Evolutionary conservation across 805 yeast species (phyloP), one percentile per base, ranked within the genome.

Genomic region (Cyberlindnera euphorbiiphila): DNA sequence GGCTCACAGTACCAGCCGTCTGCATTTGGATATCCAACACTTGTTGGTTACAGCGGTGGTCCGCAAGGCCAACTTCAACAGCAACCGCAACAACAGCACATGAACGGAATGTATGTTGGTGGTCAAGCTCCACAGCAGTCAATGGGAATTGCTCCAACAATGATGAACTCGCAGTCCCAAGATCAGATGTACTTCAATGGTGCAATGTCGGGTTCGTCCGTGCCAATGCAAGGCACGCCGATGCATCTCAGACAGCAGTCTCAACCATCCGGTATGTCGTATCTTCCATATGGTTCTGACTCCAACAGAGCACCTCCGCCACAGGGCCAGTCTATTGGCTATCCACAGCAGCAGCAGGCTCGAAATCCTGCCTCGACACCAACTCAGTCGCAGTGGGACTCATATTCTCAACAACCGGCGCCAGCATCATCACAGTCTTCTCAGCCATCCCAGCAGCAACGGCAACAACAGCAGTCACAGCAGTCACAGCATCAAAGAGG

Each of bases 401-500:
- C 24, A 8, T 21, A 21, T 21, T 8, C 11, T 21, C 24, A 21
- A 11, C 24, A 21, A 21, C 24, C 8, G 24, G 10, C 24, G 11
- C 24, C 24, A 21, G 10, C 24, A 21, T 11, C 24, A 21, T 11
- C 24, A 11, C 24, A 21, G 11, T 11, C 8, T 9, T 8, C 24
- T 11, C 24, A 21, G 24, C 24, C 8, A 21, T 9, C 8, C 24
- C 24, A 21, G 24, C 31, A 17, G 13, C 31, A 17, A 18, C 18
- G 29, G 19, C 38, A 35, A 15, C 34, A 29, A 11, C 33, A 29
- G 20, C 17, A 29, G 11, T 27, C 29, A 9, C 38, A 22, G 20
- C 29, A 6, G 12, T n/a, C n/a, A n/a, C n/a, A 25, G 15, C 15
- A 28, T 28, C 31, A 10, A 16, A 25, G 29, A n/a, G n/a, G n/a